Evolutionary conservation across 352 stramenopile species (phyloP), one percentile per base, ranked within the genome.

Genomic region (Aphanomyces euteiches): DNA sequence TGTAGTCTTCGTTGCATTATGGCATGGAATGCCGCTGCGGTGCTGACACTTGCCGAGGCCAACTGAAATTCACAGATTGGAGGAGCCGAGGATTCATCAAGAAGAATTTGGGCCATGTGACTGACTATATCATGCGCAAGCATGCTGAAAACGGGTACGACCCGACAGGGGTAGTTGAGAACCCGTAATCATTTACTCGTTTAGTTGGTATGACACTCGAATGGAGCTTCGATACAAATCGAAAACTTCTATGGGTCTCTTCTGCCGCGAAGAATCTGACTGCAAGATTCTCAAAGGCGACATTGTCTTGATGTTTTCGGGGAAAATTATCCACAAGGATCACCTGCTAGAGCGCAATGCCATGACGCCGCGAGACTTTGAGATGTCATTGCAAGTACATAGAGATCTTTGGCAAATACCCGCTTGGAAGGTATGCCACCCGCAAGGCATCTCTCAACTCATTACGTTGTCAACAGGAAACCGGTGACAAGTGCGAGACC

Each of bases 191-290:
- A 15, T 64, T 7, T 61, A 13, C 37, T 47, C 53, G 54, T 7
- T 4, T 70, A 70, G 64, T 63, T 70, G 64, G 64, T 70, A 70
- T 56, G 64, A 70, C 64, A 61, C 64, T 28, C 64, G 64, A 54
- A 70, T 70, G 64, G 64, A 70, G 54, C 64, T 70, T 28, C 64
- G 64, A 40, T 53, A 70, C 40, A 70, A 70, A 50, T 54, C 45
- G 7, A 63, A 60, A 56, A 43, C 64, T 37, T 70, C 64, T 10
- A 45, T 70, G n/a, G 64, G 64, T 6, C 64, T 70, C 47, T 70
- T 70, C 15, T 61, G 45, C 54, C 64, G 64, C 12, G 50, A 70
- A 61, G 47, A 43, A 10, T 48, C 64, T 7, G 64, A 70, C 56
- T 70, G 64, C 64, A 70, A 70, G 40, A 70, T 70, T 21, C 54